Conservation (phyloP, 768 basidiomycete species). For the Chalciporus pseudorubinellus region DNA sequence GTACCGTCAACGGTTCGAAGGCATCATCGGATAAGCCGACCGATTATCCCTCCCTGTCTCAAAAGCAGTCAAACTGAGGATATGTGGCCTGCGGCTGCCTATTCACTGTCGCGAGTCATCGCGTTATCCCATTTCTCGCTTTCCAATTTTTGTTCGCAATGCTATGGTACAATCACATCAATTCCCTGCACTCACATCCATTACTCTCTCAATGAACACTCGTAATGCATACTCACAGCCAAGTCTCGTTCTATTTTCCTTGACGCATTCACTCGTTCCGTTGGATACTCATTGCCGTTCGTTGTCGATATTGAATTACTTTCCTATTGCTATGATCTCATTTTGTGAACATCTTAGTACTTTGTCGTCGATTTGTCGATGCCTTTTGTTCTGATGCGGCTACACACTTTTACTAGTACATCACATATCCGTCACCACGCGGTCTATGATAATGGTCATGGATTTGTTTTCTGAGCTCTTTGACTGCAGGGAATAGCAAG, state of each 20-base stretch:
- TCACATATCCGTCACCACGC: conserved; percentile 13
- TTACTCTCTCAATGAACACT: conserved; percentile 35
- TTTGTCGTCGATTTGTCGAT: conserved; percentile 2
- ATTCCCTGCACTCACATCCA: conserved; percentile 32
- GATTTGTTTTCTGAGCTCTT: background rate
- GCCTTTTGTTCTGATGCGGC: background rate
- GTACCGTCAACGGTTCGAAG: conserved; percentile 36
- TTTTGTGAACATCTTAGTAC: conserved; percentile 2
- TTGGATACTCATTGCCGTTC: conserved; percentile 30
- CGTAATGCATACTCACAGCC: conserved; percentile 34
- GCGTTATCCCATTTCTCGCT: conserved; percentile 9
- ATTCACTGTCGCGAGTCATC: conserved; percentile 9
- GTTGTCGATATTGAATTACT: conserved; percentile 31
- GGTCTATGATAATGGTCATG: conserved; percentile 23
- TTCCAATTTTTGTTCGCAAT: conserved; percentile 30
- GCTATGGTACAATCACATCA: conserved; percentile 38
- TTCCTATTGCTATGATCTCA: conserved; percentile 19
- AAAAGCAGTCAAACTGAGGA: conserved; percentile 23
- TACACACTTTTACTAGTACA: conserved; percentile 11
- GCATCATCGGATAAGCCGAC: conserved; percentile 26
- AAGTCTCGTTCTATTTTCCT: conserved; percentile 18
- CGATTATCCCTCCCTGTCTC: conserved; percentile 30
- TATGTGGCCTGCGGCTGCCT: conserved; percentile 4
- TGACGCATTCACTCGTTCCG: conserved; percentile 19
- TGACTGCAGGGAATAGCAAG: conserved; percentile 15